Evolutionary conservation across 345 rosid species (phyloP).

Genomic region (Citropsis articulata): DNA sequence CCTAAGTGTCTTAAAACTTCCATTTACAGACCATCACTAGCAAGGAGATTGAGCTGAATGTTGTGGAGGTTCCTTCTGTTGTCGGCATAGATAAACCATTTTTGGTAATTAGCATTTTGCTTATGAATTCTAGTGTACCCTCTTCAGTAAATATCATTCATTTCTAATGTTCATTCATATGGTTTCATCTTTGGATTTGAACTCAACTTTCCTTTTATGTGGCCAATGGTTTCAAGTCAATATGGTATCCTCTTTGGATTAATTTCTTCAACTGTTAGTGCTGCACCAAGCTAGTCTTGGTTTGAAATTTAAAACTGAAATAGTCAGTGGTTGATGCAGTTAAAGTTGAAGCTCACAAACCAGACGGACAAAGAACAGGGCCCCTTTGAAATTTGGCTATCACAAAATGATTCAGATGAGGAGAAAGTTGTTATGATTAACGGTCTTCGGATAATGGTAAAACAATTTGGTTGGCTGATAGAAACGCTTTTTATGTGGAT

Average conservation of each 20-base stretch:
- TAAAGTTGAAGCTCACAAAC: slow-evolving; percentile 69
- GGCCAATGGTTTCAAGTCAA: background rate
- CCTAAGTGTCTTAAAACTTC: slow-evolving; percentile 15
- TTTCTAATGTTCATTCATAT: background rate
- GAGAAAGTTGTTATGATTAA: slow-evolving; percentile 69
- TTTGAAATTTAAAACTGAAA: slow-evolving; percentile 21
- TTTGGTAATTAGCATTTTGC: slow-evolving; percentile 37
- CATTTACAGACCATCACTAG: slow-evolving; percentile 54
- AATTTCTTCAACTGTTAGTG: background rate
- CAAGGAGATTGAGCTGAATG: slow-evolving; percentile 70
- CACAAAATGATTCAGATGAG: slow-evolving; percentile 50
- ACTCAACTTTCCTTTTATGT: background rate
- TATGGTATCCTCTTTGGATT: background rate
- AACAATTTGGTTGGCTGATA: slow-evolving; percentile 10
- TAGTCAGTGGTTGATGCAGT: slow-evolving; percentile 36
- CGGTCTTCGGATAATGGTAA: slow-evolving; percentile 86
- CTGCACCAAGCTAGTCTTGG: background rate
- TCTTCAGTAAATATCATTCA: background rate
- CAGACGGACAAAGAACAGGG: slow-evolving; percentile 71
- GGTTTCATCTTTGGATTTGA: background rate
- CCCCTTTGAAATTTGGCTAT: slow-evolving; percentile 75
- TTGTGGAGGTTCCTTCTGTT: slow-evolving; percentile 56
- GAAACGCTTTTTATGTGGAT: background rate
- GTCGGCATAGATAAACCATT: slow-evolving; percentile 71
- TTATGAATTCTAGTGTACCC: background rate